Base-by-base conservation (phyloP, 2,329 filamentous ascomycete genomes). In the Coniochaeta sp. region DNA sequence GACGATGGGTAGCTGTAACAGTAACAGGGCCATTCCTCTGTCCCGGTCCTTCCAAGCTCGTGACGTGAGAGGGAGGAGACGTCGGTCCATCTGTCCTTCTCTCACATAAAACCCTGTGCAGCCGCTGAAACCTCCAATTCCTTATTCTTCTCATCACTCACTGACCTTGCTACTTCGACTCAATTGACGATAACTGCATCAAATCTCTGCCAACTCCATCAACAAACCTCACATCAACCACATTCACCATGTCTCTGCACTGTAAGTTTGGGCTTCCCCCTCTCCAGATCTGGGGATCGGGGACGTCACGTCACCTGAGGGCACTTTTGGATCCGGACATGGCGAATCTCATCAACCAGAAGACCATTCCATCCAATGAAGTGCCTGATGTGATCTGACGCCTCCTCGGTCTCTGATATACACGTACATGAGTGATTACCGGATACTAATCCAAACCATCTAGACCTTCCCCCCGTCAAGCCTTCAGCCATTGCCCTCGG, bases 401-500 rank as follows among this genome's bases (percentile, higher is more conserved):
- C 12, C 17, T 40, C 16, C 3, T 40, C 17, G 38, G 10, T 5
- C n/a, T 40, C n/a, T 40, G 38, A 40, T 22, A 24, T 2, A 47
- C 14, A 47, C n/a, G 24, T n/a, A n/a, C n/a, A n/a, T n/a, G n/a
- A 30, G 5, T 14, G 14, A 3, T n/a, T 7, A n/a, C n/a, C 30
- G 3, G 7, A 56, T 56, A 38, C 54, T 56, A 24, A 56, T 32
- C 12, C 4, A 4, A 2, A 1, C 16, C n/a, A 5, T 26, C 8
- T 61, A 85, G 82, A 85, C 72, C 79, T 86, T 36, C 83, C 83
- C 65, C 74, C 93, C 68, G 95, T 99, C 73, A 98, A 97, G 89
- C 95, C 95, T 69, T 97, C 93, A 73, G 93, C 95, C 71, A 96
- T 99, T 73, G 95, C 93, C 72, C 86, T 98, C 72, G 95, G 95